Conservation (phyloP, 2,329 filamentous ascomycete species). For the Rhytidhysteron rufulum region DNA sequence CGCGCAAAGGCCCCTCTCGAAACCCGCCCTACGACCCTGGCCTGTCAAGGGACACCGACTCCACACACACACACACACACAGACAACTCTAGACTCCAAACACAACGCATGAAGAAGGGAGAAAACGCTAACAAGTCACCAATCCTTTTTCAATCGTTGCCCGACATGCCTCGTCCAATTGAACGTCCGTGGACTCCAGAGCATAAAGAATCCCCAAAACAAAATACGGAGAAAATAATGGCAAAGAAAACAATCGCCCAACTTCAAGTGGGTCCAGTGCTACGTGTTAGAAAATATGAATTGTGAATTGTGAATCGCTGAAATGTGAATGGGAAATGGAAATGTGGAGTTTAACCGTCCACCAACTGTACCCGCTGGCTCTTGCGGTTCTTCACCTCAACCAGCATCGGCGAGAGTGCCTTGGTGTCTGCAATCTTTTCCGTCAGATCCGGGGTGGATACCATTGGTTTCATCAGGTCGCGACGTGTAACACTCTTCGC, state of each 20-base stretch:
- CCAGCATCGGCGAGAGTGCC: constrained; percentile 31
- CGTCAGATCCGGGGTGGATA: constrained; percentile 12
- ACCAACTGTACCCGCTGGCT: constrained; percentile 33
- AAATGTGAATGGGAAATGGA: no score
- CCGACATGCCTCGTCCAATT: neutral
- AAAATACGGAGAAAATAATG: neutral
- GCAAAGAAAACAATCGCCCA: neutral
- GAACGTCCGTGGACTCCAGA: neutral
- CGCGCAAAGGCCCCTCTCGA: neutral
- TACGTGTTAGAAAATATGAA: no score
- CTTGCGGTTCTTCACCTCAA: constrained; percentile 32
- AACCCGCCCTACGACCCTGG: constrained; percentile 8
- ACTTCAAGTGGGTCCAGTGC: no score
- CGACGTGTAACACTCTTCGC: constrained; percentile 15
- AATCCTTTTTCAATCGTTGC: neutral
- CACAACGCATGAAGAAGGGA: constrained; percentile 8
- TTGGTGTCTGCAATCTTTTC: constrained; percentile 24
- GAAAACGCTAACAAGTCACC: neutral
- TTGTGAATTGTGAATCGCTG: no score
- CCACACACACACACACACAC: no score
- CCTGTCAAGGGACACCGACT: neutral
- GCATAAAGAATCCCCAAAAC: neutral
- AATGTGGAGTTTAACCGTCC: constrained; percentile 18
- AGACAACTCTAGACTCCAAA: constrained; percentile 7
- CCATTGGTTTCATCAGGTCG: constrained; percentile 10